Evolutionary conservation across 208 protist species (phyloP), one percentile per base, ranked within the genome.

Genomic region (Leishmania turanica): DNA sequence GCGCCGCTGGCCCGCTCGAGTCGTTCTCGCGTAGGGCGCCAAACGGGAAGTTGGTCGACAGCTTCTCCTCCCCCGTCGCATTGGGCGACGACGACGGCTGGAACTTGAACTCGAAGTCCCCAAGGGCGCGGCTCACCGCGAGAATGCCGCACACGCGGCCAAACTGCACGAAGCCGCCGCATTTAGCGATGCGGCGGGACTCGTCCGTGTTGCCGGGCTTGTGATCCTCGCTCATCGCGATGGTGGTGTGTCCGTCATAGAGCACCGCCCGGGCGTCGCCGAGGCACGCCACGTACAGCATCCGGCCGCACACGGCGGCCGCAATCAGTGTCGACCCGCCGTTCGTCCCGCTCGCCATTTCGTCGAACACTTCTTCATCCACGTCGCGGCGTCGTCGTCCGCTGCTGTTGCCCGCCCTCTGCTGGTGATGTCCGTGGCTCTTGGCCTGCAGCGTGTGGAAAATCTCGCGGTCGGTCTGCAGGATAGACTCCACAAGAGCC

Each of bases 31-130:
- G 77, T 49, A 80, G 72, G 9, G 69, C 62, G 37, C 76, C 75
- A 24, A 83, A 86, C 7, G 89, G 82, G 15, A 82, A 79, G 65
- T 81, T 72, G 15, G 77, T 78, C 49, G 69, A 27, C 6, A 81
- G 70, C n/a, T 47, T 62, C 66, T 81, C 86, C 24, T 80, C 81
- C 68, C 87, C 89, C 56, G 79, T 78, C 49, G 73, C 74, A 81
- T 58, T 62, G 69, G 60, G 73, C 72, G 65, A 73, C 86, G 71
- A 78, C 56, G 64, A 86, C 81, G 60, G 80, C 76, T 84, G 91
- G 60, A 89, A 88, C 84, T 99, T 99, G 78, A 98, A 98, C 77
- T 94, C 89, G 62, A 95, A 97, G 87, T 99, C 97, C 13, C 97
- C 97, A 60, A 99, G 84, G 2, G 96, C 95, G 62, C 97, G 90